Conservation (phyloP, 2,329 filamentous ascomycete genomes). For the Fusarium neocosmosporiellum region DNA sequence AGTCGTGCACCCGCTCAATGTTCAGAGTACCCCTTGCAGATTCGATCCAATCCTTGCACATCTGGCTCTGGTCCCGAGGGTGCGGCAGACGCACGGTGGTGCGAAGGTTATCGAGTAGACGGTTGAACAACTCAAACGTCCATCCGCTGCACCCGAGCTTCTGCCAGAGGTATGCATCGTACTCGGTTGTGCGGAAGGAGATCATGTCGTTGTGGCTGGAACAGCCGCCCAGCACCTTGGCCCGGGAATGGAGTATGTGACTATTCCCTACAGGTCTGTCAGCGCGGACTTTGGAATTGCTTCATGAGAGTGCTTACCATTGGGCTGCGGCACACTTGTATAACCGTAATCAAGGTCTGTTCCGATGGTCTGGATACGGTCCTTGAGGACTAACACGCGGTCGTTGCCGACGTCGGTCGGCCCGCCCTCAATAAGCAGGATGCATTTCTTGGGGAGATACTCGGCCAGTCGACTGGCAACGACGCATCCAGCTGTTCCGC, state of each 20-base stretch:
- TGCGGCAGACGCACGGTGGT: background rate
- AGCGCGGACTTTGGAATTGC: too few relatives aligned
- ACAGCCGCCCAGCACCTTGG: slow-evolving; percentile 87
- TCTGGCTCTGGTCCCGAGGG: background rate
- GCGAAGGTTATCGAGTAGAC: slow-evolving; percentile 77
- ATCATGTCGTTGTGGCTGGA: slow-evolving; percentile 88
- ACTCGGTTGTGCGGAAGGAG: slow-evolving; percentile 83
- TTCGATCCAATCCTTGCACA: background rate
- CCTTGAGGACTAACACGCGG: slow-evolving; percentile 80
- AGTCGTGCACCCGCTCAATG: background rate
- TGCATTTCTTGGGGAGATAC: background rate
- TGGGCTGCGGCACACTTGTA: slow-evolving; percentile 47
- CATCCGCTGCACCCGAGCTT: slow-evolving; percentile 79
- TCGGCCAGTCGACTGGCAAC: background rate
- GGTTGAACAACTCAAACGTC: slow-evolving; percentile 81
- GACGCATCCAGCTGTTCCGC: background rate
- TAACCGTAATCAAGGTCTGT: slow-evolving; percentile 88
- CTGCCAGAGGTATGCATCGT: slow-evolving; percentile 82
- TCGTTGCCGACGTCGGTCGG: slow-evolving; percentile 86
- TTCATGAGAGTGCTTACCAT: too few relatives aligned
- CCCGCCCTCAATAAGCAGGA: slow-evolving; percentile 51
- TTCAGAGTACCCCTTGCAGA: background rate
- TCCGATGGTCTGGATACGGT: slow-evolving; percentile 82
- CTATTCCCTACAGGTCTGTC: slow-evolving; percentile 80
- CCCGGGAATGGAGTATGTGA: slow-evolving; percentile 82